These are phyloP conservation scores for Podila epigama DNA, from an alignment of 192 early-diverging fungal species.

Conservation along the genomic window DNA sequence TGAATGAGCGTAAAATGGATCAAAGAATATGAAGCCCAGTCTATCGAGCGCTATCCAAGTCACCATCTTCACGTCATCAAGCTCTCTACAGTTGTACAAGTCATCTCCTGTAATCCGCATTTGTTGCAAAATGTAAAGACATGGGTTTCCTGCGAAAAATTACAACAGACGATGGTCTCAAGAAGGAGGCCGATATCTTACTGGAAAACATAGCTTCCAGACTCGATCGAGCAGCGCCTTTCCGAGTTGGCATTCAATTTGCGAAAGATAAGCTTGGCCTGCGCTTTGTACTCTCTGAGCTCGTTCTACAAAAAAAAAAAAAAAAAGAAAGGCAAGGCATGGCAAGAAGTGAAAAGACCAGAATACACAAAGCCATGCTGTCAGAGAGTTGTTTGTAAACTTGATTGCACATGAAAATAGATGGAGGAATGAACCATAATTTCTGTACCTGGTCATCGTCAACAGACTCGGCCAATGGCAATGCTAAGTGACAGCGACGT, in stretches of 20 bases:
- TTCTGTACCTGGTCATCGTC: conserved; percentile 88
- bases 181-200: conserved; percentile 47
- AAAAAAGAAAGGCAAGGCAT: not conserved
- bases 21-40: too few relatives aligned
- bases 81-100: too few relatives aligned
- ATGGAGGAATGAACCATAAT: not conserved
- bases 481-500: conserved; percentile 45
- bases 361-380: not conserved
- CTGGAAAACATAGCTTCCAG: conserved; percentile 90
- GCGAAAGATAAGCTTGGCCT: conserved; percentile 94
- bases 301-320: conserved; percentile 57
- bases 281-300: conserved; percentile 90
- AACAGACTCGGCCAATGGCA: conserved; percentile 94
- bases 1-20: too few relatives aligned
- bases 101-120: too few relatives aligned
- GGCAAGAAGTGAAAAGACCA: not conserved
- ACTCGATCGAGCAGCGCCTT: conserved; percentile 93
- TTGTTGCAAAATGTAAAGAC: too few relatives aligned
- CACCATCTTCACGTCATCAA: too few relatives aligned
- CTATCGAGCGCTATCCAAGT: too few relatives aligned
- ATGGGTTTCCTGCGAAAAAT: too few relatives aligned
- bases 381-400: conserved; percentile 1
- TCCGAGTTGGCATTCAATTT: conserved; percentile 87
- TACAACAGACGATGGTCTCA: too few relatives aligned
- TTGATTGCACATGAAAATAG: not conserved